These are phyloP conservation scores for Ascochyta lentis DNA, from an alignment of 2,329 filamentous ascomycete genomes.

Conservation along the genomic window DNA sequence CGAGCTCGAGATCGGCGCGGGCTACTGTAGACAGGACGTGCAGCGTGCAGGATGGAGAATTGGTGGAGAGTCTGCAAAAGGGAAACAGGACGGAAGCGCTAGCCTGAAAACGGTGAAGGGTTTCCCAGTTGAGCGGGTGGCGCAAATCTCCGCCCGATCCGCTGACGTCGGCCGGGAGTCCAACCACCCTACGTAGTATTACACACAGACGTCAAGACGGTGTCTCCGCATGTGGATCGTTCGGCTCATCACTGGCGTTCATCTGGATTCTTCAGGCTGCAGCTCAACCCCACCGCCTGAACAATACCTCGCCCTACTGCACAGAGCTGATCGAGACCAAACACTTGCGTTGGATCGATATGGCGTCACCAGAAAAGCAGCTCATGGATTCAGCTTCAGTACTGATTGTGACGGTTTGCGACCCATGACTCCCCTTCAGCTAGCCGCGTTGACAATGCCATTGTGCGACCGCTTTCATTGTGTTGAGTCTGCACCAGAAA, in stretches of 20 bases:
- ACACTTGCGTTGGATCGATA: background rate
- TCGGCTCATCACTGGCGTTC: background rate
- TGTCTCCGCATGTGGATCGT: background rate
- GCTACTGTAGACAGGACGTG: background rate
- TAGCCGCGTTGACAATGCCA: background rate
- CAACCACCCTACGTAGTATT: background rate
- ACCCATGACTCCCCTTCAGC: background rate
- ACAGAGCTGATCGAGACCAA: background rate
- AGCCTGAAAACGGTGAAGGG: background rate
- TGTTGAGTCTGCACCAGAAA: background rate
- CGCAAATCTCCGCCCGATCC: background rate
- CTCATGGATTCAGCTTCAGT: background rate
- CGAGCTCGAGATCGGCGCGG: background rate
- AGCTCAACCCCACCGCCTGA: background rate
- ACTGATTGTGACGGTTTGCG: no score
- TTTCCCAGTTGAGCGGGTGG: background rate
- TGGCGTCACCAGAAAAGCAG: background rate
- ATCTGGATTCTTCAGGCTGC: background rate
- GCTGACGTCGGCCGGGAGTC: background rate
- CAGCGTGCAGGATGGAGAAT: conserved; percentile 4
- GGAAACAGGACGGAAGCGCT: background rate
- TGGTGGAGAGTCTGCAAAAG: background rate
- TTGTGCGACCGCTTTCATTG: background rate
- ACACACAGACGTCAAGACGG: background rate
- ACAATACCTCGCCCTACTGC: background rate